Evolutionary conservation across 495 filamentous ascomycete genomes (phyloP), one percentile per base, ranked within the genome.

Genomic region (Tuber melanosporum): DNA sequence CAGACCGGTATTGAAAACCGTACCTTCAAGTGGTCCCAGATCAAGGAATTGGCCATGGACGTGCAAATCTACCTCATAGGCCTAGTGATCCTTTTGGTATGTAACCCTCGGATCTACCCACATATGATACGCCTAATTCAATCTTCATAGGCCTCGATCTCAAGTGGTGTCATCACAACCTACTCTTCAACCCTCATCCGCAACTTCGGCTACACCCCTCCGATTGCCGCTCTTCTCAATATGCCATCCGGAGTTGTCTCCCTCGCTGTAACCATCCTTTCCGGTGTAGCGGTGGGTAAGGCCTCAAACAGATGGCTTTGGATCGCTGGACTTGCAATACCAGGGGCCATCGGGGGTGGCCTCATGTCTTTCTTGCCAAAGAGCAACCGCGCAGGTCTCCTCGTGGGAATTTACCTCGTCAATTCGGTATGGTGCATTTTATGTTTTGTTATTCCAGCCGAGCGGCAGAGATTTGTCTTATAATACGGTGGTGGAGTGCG

Each of bases 391-490:
- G 84, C 84, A 0, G 90, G 88, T 39, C 85, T 88, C 41, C 85
- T 92, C 19, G 88, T 88, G 7, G 91, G 90, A 17, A 88, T 91
- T 71, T 92, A 91, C 81, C 86, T 92, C 19, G 86, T 90, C 79
- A 91, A 92, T 81, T 84, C 87, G 19, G 74, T 75, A 75, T 32
- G 66, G 49, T 57, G 22, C 7, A 26, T 26, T 22, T 52, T 0
- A 1, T 52, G 5, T 52, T n/a, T 9, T n/a, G 6, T 12, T n/a
- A n/a, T 52, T n/a, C 20, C 20, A 8, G 32, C 22, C 7, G 10
- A 26, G 7, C 22, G n/a, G 7, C 1, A 10, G 49, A 22, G 6
- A 22, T 9, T 26, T 86, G 86, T 73, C 85, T 86, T 1, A 85
- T 86, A 19, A 83, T 84, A 0, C 74, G 87, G 17, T 83, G 8